These are phyloP conservation scores for Paraphaeosphaeria sporulosa DNA, from an alignment of 2,329 filamentous ascomycete genomes.

Conservation along the genomic window DNA sequence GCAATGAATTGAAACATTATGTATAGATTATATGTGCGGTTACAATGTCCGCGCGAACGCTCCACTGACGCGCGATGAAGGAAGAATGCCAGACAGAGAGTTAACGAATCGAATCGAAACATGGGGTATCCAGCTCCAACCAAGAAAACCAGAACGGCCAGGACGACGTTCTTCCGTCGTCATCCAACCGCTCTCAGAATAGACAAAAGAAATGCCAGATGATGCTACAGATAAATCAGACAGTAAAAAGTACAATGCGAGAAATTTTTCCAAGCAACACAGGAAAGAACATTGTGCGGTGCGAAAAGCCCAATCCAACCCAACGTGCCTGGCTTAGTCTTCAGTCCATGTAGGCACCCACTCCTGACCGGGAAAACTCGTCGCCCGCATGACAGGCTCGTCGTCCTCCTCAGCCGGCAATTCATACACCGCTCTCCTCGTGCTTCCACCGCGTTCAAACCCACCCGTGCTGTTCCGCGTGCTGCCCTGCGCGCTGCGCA, in stretches of 20 bases:
- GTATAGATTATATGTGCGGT: slow-evolving; percentile 3
- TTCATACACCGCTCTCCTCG: slow-evolving; percentile 38
- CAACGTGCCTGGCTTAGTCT: slow-evolving; percentile 24
- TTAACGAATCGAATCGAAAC: neutral
- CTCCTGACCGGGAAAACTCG: slow-evolving; percentile 74
- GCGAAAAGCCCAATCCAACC: neutral
- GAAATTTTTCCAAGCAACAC: neutral
- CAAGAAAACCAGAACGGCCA: slow-evolving; percentile 9
- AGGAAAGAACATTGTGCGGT: neutral
- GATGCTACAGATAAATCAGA: slow-evolving; percentile 14
- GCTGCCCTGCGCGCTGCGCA: slow-evolving; percentile 41
- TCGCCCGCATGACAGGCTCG: slow-evolving; percentile 68
- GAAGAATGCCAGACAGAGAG: neutral
- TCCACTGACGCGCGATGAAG: neutral
- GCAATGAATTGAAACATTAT: slow-evolving; percentile 8
- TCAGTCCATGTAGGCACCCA: slow-evolving; percentile 64
- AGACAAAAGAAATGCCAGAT: neutral
- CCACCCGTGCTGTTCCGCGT: slow-evolving; percentile 32
- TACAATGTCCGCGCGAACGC: neutral
- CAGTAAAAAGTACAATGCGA: slow-evolving; percentile 12
- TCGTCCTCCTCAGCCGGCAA: slow-evolving; percentile 53
- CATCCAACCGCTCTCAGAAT: neutral
- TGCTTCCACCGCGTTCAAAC: slow-evolving; percentile 38
- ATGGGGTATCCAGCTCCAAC: slow-evolving; percentile 33
- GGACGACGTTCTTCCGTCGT: too few species aligned